phyloP scores from a whole-genome alignment of 768 basidiomycete species.

The Boletus vinaceobasis region DNA sequence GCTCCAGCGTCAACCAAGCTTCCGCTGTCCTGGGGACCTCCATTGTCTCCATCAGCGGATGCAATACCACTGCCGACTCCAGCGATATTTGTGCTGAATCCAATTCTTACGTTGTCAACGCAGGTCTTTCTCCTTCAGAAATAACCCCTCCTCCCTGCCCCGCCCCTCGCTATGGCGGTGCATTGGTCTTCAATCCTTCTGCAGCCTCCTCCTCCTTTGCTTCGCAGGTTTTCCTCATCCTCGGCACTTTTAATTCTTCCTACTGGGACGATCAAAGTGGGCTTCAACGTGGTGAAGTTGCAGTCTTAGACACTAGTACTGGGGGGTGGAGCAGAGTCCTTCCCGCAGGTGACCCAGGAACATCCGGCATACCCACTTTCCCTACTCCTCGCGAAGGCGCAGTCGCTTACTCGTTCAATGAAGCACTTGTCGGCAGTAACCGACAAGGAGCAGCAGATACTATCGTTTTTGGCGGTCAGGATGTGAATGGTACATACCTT shows the following conservation, averaged over 20 bases:
- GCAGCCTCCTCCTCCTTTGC: constrained; percentile 47
- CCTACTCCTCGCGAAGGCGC: constrained; percentile 74
- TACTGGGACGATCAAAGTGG: constrained; percentile 66
- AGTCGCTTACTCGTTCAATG: constrained; percentile 51
- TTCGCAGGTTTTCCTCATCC: constrained; percentile 64
- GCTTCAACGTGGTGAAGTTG: constrained; percentile 68
- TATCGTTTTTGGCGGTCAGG: constrained; percentile 76
- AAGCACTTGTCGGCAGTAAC: constrained; percentile 54
- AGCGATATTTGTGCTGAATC: constrained; percentile 55
- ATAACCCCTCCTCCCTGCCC: constrained; percentile 52
- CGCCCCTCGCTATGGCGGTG: constrained; percentile 60
- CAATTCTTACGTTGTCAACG: constrained; percentile 52
- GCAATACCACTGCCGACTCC: constrained; percentile 40
- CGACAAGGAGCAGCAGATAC: constrained; percentile 56
- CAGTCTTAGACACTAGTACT: constrained; percentile 56
- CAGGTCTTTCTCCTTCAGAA: constrained; percentile 24
- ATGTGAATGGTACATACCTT: constrained; percentile 60
- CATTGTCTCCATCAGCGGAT: constrained; percentile 61
- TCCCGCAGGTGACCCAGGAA: constrained; percentile 69
- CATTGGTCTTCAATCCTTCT: constrained; percentile 54
- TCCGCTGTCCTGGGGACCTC: constrained; percentile 54
- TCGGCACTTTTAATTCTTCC: constrained; percentile 63
- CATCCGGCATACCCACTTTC: constrained; percentile 42
- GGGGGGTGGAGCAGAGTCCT: constrained; percentile 70
- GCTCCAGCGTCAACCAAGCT: constrained; percentile 43